Percentiles rank a stretch among this genome's conserved stretches.
Evolutionary conservation across 2,329 filamentous ascomycete species (phyloP).

Genomic region (Tetracladium maxilliforme): DNA sequence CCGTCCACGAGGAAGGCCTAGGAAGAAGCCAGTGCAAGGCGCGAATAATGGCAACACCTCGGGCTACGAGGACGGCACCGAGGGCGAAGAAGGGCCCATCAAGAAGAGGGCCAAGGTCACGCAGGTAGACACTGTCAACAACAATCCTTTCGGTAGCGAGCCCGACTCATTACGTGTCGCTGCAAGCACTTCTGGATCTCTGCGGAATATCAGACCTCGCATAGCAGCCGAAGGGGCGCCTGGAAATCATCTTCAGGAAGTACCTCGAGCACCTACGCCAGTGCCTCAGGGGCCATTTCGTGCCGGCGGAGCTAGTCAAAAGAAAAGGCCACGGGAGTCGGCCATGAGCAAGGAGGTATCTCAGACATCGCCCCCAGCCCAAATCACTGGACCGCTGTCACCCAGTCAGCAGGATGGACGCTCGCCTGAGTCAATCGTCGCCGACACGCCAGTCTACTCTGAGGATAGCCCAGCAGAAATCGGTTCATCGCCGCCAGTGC

Average conservation of each 20-base stretch:
- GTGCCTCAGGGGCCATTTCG: slow-evolving; percentile 37
- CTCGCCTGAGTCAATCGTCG: slow-evolving; percentile 32
- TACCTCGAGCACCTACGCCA: slow-evolving; percentile 66
- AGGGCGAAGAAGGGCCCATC: slow-evolving; percentile 27
- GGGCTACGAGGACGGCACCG: slow-evolving; percentile 53
- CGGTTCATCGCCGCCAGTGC: slow-evolving; percentile 78
- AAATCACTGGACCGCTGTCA: too few species aligned
- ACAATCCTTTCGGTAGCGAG: slow-evolving; percentile 55
- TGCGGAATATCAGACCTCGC: slow-evolving; percentile 71
- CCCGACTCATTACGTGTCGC: slow-evolving; percentile 77
- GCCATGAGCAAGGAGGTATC: too few species aligned
- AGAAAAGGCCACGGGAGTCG: slow-evolving; percentile 23
- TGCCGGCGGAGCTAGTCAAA: slow-evolving; percentile 15
- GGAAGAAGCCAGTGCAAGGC: too few species aligned
- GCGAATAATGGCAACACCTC: slow-evolving; percentile 60
- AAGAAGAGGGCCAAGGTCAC: slow-evolving; percentile 73
- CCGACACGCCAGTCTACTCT: slow-evolving; percentile 29
- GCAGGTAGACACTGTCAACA: slow-evolving; percentile 57
- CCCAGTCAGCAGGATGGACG: slow-evolving; percentile 36
- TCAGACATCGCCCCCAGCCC: too few species aligned
- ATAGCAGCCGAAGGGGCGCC: slow-evolving; percentile 26
- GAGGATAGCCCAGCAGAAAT: slow-evolving; percentile 66
- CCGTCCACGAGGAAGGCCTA: too few species aligned
- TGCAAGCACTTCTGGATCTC: slow-evolving; percentile 77
- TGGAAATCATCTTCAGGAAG: slow-evolving; percentile 47